These are phyloP conservation scores for Solanum tarapatanum DNA, from an alignment of 257 asterid genomes.

Conservation along the genomic window DNA sequence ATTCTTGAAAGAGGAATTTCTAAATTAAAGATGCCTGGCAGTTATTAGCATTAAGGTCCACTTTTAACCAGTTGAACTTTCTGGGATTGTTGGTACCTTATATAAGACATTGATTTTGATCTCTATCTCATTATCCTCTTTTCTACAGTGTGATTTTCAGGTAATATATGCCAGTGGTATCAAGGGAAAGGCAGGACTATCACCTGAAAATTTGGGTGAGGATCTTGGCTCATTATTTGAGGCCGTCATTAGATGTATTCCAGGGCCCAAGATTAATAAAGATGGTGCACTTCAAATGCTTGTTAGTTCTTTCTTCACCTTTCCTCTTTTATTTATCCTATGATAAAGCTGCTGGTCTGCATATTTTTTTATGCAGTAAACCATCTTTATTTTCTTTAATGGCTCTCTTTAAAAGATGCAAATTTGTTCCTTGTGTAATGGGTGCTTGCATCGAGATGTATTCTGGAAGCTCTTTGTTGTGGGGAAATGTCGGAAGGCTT, in stretches of 20 bases:
- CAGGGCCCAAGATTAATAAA: conserved; percentile 77
- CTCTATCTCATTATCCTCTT: neutral
- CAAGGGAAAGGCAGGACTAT: conserved; percentile 90
- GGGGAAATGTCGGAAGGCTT: neutral
- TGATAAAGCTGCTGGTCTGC: neutral
- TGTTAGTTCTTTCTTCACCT: conserved; percentile 37
- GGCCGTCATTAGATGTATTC: conserved; percentile 83
- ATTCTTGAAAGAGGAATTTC: neutral
- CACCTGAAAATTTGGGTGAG: conserved; percentile 72
- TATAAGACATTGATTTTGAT: neutral
- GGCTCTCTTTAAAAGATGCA: neutral
- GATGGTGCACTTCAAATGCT: conserved; percentile 98
- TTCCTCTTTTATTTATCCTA: neutral
- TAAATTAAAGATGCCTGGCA: neutral
- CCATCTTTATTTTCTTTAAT: neutral
- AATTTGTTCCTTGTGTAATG: neutral
- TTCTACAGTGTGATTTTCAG: conserved; percentile 94
- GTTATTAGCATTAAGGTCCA: neutral
- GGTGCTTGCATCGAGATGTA: neutral
- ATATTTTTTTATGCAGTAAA: neutral
- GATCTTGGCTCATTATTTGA: conserved; percentile 99
- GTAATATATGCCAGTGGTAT: conserved; percentile 95
- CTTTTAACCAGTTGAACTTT: neutral
- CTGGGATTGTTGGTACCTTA: neutral
- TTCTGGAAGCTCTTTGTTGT: neutral